phyloP scores from a whole-genome alignment of 2,329 filamentous ascomycete species.

The Myriosclerotinia scirpicola region DNA sequence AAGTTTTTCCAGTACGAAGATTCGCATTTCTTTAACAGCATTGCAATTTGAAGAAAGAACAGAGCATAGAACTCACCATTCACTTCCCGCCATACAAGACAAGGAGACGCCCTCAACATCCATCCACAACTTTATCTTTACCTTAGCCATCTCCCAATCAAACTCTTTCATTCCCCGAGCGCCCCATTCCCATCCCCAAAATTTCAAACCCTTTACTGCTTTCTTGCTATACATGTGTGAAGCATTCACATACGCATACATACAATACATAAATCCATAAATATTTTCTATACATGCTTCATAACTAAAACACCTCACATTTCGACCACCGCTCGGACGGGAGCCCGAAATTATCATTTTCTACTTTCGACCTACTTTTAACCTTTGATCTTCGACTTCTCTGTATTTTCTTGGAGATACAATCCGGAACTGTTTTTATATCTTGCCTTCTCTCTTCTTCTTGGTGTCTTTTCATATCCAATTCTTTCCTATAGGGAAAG shows the following conservation, averaged over 20 bases:
- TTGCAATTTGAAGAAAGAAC: slow-evolving; percentile 8
- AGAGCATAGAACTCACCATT: slow-evolving; percentile 5
- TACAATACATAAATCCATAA: neutral
- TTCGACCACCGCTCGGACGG: neutral
- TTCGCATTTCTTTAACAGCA: neutral
- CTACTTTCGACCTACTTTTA: neutral
- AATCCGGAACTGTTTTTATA: slow-evolving; percentile 17
- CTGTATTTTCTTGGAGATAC: slow-evolving; percentile 20
- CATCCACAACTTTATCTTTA: no score
- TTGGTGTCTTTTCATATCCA: slow-evolving; percentile 6
- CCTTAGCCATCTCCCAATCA: neutral
- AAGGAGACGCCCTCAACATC: neutral
- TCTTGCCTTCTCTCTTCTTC: neutral
- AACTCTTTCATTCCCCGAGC: neutral
- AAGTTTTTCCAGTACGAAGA: slow-evolving; percentile 6
- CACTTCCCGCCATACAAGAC: neutral
- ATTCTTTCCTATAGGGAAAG: neutral
- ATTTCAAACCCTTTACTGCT: neutral
- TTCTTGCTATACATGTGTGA: slow-evolving; percentile 7
- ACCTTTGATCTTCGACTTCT: neutral
- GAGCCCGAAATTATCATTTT: neutral
- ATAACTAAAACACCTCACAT: neutral
- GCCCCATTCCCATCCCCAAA: neutral
- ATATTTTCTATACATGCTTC: slow-evolving; percentile 12
- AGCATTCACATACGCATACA: neutral